Percentiles rank a stretch among this genome's conserved stretches.
phyloP scores from a whole-genome alignment of 371 early-diverging fungal species.

The Apophysomyces sp. region DNA sequence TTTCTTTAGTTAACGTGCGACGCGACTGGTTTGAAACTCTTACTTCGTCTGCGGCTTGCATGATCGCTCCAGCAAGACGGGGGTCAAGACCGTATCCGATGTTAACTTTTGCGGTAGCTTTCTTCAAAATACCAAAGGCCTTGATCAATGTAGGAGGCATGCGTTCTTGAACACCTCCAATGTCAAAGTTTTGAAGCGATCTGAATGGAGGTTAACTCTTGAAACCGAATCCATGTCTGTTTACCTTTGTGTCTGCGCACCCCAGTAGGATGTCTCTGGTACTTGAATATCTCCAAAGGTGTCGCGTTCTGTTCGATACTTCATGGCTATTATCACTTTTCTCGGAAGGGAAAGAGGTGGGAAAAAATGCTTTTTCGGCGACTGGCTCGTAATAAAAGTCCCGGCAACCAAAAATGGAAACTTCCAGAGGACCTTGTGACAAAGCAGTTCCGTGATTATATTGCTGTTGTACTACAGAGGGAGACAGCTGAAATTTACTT shows the following conservation, averaged over 20 bases:
- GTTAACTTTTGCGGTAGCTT: slow-evolving; percentile 92
- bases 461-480: no score
- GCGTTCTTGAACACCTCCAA: slow-evolving; percentile 87
- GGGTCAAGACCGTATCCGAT: slow-evolving; percentile 79
- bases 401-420: background rate
- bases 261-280: slow-evolving; percentile 94
- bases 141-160: slow-evolving; percentile 93
- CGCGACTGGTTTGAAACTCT: background rate
- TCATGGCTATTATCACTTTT: background rate
- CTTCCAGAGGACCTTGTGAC: no score
- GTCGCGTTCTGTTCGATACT: slow-evolving; percentile 82
- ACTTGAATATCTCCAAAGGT: slow-evolving; percentile 94
- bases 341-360: background rate
- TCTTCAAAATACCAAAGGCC: slow-evolving; percentile 93
- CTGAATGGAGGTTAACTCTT: slow-evolving; percentile 27
- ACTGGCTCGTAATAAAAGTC: background rate
- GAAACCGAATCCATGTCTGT: background rate
- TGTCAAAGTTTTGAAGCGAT: slow-evolving; percentile 92
- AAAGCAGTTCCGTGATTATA: no score
- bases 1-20: background rate
- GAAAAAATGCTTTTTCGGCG: background rate
- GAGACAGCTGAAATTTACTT: no score
- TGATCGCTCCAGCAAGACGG: slow-evolving; percentile 82
- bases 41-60: slow-evolving; percentile 82
- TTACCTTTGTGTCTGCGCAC: slow-evolving; percentile 94